A percentile compares a stretch with the other conserved stretches of the same genome.
Conservation (phyloP, 495 filamentous ascomycete species). For the Aspergillus leporis region DNA sequence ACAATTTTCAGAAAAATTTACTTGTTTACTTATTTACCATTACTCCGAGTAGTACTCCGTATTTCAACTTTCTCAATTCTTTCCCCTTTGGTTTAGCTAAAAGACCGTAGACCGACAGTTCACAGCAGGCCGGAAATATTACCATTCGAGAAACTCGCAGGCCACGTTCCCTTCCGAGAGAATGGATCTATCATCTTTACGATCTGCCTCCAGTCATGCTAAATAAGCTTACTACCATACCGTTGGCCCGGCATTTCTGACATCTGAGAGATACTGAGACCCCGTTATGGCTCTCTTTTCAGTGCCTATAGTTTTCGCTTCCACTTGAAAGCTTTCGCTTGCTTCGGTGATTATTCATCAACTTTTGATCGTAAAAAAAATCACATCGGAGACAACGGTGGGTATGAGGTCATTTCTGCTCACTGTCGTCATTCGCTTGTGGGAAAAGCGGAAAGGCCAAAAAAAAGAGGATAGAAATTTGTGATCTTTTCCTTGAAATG, state of each 20-base stretch:
- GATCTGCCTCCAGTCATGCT: slow-evolving; percentile 10
- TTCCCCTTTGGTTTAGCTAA: not conserved
- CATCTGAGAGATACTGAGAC: slow-evolving; percentile 3
- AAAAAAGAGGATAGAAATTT: not conserved
- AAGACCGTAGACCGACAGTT: slow-evolving; percentile 1
- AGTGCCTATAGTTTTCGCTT: not conserved
- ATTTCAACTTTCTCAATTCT: not conserved
- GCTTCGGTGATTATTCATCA: too few species aligned
- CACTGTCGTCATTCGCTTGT: slow-evolving; percentile 5
- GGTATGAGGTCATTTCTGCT: not conserved
- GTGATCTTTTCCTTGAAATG: not conserved
- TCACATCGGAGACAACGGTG: not conserved
- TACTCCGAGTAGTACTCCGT: not conserved
- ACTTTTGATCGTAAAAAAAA: too few species aligned
- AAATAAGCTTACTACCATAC: slow-evolving; percentile 17
- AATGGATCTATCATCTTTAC: slow-evolving; percentile 20
- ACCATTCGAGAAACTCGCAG: slow-evolving; percentile 18
- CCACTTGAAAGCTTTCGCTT: not conserved
- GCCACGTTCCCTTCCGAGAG: slow-evolving; percentile 22
- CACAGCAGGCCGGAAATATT: slow-evolving; percentile 14
- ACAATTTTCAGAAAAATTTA: too few species aligned
- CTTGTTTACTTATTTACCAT: too few species aligned
- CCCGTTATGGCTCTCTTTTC: not conserved
- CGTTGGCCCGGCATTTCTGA: slow-evolving; percentile 17
- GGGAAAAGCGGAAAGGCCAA: not conserved